Evolutionary conservation across 108 stramenopile species (phyloP).

Genomic region (Conticribra weissflogii): DNA sequence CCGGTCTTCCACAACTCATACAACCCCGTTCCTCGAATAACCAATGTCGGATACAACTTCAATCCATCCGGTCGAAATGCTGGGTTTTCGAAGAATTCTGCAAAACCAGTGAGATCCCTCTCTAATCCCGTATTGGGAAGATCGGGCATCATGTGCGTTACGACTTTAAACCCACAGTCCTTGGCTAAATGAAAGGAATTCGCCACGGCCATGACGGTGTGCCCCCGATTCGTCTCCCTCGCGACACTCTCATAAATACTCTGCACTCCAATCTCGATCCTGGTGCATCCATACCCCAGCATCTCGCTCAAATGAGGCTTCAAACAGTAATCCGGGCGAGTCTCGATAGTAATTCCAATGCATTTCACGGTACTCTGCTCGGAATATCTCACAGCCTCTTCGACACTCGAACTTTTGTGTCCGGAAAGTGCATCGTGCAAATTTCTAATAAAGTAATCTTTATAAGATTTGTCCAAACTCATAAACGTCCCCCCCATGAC

Average conservation of each 20-base stretch:
- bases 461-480: slow-evolving; percentile 87
- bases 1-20: slow-evolving; percentile 97
- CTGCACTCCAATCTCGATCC: slow-evolving; percentile 99
- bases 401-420: slow-evolving; percentile 77
- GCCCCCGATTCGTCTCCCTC: slow-evolving; percentile 95
- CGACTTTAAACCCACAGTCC: slow-evolving; percentile 97
- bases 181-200: slow-evolving; percentile 95
- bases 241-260: slow-evolving; percentile 92
- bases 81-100: slow-evolving; percentile 95
- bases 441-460: slow-evolving; percentile 94
- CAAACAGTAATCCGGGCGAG: slow-evolving; percentile 95
- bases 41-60: slow-evolving; percentile 95
- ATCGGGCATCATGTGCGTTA: slow-evolving; percentile 98
- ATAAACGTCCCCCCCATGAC: slow-evolving; percentile 98
- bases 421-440: slow-evolving; percentile 94
- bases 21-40: slow-evolving; percentile 96
- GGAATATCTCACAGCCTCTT: slow-evolving; percentile 87
- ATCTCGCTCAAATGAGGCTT: slow-evolving; percentile 94
- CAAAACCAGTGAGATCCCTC: slow-evolving; percentile 88
- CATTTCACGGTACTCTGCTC: slow-evolving; percentile 90
- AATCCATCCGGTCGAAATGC: slow-evolving; percentile 91
- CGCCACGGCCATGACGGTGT: slow-evolving; percentile 90
- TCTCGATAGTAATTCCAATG: slow-evolving; percentile 97
- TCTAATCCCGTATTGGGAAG: slow-evolving; percentile 94
- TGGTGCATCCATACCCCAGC: slow-evolving; percentile 96